Conservation (phyloP, 163 green algal species). For the Chlamydomonas reinhardtii region DNA sequence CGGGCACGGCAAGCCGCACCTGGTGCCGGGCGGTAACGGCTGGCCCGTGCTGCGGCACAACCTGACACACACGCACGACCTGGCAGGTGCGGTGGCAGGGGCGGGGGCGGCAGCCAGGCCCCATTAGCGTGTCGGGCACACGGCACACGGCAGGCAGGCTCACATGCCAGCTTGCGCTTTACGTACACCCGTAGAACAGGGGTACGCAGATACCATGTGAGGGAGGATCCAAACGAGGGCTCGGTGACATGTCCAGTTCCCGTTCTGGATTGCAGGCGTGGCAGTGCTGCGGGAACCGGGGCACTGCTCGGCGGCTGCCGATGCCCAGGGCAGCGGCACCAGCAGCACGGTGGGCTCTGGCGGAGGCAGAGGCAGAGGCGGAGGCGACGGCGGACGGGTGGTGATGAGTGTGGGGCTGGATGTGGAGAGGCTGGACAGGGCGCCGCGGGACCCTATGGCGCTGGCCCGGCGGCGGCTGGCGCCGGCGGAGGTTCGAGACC, state of each 20-base stretch:
- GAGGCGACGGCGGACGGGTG: too few relatives aligned
- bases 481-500: slow-evolving; percentile 51
- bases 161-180: too few relatives aligned
- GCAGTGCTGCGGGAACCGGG: neutral
- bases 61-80: slow-evolving; percentile 48
- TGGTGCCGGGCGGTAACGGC: neutral
- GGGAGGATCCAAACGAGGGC: too few relatives aligned
- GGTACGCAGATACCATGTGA: too few relatives aligned
- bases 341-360: neutral
- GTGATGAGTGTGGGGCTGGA: slow-evolving; percentile 62
- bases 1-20: slow-evolving; percentile 38
- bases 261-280: neutral
- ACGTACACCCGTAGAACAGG: too few relatives aligned
- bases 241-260: too few relatives aligned
- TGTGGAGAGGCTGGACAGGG: slow-evolving; percentile 65
- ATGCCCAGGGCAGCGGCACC: neutral
- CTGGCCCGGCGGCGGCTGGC: slow-evolving; percentile 77
- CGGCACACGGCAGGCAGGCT: neutral
- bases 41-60: slow-evolving; percentile 32
- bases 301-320: neutral
- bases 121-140: too few relatives aligned
- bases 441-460: slow-evolving; percentile 58
- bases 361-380: neutral
- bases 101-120: too few relatives aligned
- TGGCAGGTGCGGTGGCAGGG: slow-evolving; percentile 19